Evolutionary conservation across 768 basidiomycete species (phyloP), one percentile per base, ranked within the genome.

Genomic region (Russula emetica): DNA sequence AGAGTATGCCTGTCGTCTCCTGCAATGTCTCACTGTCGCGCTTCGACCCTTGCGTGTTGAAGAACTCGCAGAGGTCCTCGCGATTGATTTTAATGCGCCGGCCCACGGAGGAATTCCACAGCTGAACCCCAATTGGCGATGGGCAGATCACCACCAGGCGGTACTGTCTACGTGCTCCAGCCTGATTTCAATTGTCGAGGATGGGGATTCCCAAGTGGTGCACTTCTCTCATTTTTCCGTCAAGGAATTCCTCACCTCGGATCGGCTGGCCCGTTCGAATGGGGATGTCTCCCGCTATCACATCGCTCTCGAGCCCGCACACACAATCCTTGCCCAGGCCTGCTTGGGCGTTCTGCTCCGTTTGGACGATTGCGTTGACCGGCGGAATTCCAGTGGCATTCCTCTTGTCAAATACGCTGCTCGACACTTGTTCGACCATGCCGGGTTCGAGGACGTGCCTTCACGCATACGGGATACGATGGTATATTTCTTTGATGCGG

Each of bases 211-310:
- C n/a, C n/a, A 30, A 30, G 30, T 64, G 9, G 63, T 64, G 1
- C 52, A 64, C 8, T 64, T 64, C 3, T 59, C 63, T 1, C 63
- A 64, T n/a, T 20, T 54, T 26, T 59, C 63, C 0, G 63, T 64
- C 4, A 58, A 64, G 7, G 63, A 59, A 18, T 64, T 47, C 28
- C 45, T 64, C 1, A 64, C 34, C 0, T 64, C 63, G 7, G 16
- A 42, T 30, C 52, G 36, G 5, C 58, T 60, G 4, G 44, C 58
- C 0, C 10, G 24, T 28, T 34, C 54, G 49, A 38, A 13, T 16
- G 9, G 11, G 9, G 49, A 49, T n/a, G 26, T 55, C 32, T 61
- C 53, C 1, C 24, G 20, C 0, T 61, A 55, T 49, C 60, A 61
- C 24, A 40, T 61, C 5, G 5, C 18, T n/a, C 53, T 49, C 44